Evolutionary conservation across 345 rosid genomes (phyloP), one percentile per base, ranked within the genome.

Genomic region (Lenwebbia sp.): DNA sequence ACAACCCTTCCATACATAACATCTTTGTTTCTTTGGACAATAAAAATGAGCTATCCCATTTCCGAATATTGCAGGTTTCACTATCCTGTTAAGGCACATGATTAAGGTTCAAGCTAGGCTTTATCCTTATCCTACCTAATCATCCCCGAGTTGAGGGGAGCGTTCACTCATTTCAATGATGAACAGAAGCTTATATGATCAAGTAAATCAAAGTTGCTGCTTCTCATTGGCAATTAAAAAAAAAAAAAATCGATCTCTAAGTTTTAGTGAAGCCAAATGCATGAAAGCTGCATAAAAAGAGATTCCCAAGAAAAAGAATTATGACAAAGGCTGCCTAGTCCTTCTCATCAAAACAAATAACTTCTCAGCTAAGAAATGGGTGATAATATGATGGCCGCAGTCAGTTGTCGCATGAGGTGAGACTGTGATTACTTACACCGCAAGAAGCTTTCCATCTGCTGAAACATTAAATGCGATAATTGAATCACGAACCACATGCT

Each of bases 401-500:
- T 26, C 84, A 53, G 50, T 56, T 84, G 47, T 51, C 84, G 56
- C 70, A n/a, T 85, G 60, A 4, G n/a, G 75, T 75, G 53, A 82
- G 82, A 50, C 70, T 0, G 41, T 65, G 75, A 81, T 53, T 28
- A 81, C 62, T 87, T 90, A 98, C 99, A 96, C 41, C 55, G 98
- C 98, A 82, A 96, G 93, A 82, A 95, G 91, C 86, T 91, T 94
- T 83, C 99, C 98, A 86, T 96, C 96, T 58, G 92, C 86, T 84
- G 98, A 98, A 89, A 96, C 93, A 93, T 93, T 90, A 88, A 98
- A 93, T 19, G 98, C 93, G 40, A 94, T 83, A 87, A 95, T 86
- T 47, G 95, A 76, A 53, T 93, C 93, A 6, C 93, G 92, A 62
- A 85, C 91, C 26, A 94, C 90, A 86, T 57, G 93, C 88, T 92